A percentile compares a stretch with the other conserved stretches of the same genome.
Evolutionary conservation across 179 eudicot species (phyloP).

Genomic region (Amaranthus tricolor): DNA sequence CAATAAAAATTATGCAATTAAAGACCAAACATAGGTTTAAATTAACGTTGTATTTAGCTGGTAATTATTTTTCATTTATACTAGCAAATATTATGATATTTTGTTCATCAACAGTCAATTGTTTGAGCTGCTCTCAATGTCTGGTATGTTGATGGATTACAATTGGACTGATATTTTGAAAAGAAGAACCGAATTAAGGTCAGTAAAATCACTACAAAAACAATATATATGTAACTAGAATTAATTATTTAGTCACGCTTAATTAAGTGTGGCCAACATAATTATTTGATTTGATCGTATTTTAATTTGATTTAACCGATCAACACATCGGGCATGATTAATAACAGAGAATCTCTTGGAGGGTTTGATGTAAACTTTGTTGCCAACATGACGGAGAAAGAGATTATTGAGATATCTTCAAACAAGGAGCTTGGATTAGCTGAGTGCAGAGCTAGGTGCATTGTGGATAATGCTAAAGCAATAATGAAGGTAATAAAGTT

Average conservation of each 20-base stretch:
- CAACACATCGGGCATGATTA: neutral
- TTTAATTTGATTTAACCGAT: neutral
- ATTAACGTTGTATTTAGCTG: too few relatives aligned
- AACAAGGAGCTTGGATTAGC: conserved; percentile 65
- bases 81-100: neutral
- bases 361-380: conserved; percentile 72
- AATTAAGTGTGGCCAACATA: too few relatives aligned
- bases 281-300: neutral
- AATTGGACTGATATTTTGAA: conserved; percentile 94
- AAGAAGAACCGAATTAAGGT: conserved; percentile 66
- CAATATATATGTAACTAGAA: too few relatives aligned
- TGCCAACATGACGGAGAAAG: conserved; percentile 77
- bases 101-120: conserved; percentile 53
- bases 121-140: conserved; percentile 86
- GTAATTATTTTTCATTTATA: neutral
- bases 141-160: conserved; percentile 91
- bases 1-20: too few relatives aligned
- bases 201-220: neutral
- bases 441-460: conserved; percentile 84
- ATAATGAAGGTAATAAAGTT: conserved; percentile 58
- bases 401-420: conserved; percentile 56
- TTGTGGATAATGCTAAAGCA: conserved; percentile 88
- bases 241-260: neutral
- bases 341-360: conserved; percentile 62
- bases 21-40: too few relatives aligned